Evolutionary conservation across 352 stramenopile species (phyloP).

Genomic region (Phytophthora pseudosyringae): DNA sequence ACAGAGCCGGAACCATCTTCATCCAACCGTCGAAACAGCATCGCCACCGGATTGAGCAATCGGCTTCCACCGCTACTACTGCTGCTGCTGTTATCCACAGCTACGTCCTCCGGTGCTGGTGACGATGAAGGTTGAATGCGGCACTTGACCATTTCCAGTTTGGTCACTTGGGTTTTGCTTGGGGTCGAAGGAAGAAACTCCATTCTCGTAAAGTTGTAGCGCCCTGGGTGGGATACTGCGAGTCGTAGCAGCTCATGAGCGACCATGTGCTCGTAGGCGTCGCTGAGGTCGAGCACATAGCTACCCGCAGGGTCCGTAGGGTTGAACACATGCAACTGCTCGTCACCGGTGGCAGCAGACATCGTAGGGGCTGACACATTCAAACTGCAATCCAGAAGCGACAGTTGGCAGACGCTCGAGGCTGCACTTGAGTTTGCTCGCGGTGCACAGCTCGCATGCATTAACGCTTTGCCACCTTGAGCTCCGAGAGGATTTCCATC

Average conservation of each 20-base stretch:
- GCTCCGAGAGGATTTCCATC: conserved; percentile 68
- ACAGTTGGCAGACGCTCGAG: conserved; percentile 47
- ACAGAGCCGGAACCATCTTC: conserved; percentile 54
- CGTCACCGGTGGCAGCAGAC: conserved; percentile 20
- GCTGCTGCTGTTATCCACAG: neutral
- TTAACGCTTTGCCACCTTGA: conserved; percentile 61
- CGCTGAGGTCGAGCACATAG: conserved; percentile 67
- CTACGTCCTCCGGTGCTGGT: neutral
- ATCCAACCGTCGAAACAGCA: conserved; percentile 59
- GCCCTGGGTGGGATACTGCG: conserved; percentile 49
- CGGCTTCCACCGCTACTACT: neutral
- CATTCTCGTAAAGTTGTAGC: conserved; percentile 59
- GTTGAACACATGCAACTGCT: conserved; percentile 65
- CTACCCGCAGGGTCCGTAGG: conserved; percentile 53
- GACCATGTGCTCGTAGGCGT: conserved; percentile 82
- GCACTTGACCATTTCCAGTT: conserved; percentile 30
- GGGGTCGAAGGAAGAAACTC: conserved; percentile 41
- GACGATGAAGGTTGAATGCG: conserved; percentile 10
- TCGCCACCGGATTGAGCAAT: conserved; percentile 28
- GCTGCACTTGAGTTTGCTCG: conserved; percentile 1
- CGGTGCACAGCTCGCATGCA: conserved; percentile 58
- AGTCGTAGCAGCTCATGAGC: conserved; percentile 70
- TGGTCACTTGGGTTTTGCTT: conserved; percentile 12
- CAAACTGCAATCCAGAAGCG: conserved; percentile 63
- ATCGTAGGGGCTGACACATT: conserved; percentile 23